A percentile compares a stretch with the other conserved stretches of the same genome.
phyloP scores from a whole-genome alignment of 2,329 filamentous ascomycete species.

The Monosporascus cannonballus region DNA sequence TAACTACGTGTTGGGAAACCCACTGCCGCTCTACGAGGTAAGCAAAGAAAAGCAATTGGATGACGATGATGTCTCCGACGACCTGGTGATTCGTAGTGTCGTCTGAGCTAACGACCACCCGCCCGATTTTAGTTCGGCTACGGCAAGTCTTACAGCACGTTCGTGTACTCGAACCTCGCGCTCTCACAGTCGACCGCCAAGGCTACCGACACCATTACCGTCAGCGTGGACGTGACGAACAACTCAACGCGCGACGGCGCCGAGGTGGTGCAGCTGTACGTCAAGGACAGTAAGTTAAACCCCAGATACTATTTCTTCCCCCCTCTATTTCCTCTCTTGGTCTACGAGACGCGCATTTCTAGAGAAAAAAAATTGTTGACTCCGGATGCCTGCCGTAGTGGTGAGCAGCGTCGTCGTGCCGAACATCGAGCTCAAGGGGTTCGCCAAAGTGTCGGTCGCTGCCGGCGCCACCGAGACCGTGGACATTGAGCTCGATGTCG shows the following conservation, averaged over 20 bases:
- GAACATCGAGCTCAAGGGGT: conserved; percentile 59
- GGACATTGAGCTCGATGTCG: conserved; percentile 40
- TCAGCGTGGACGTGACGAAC: conserved; percentile 58
- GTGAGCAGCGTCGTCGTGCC: conserved; percentile 58
- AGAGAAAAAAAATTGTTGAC: too few relatives aligned
- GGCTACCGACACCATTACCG: conserved; percentile 47
- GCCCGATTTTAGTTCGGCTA: conserved; percentile 49
- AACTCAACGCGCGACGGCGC: conserved; percentile 49
- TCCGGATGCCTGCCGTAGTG: conserved; percentile 19
- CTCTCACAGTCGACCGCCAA: conserved; percentile 43
- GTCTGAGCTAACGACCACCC: neutral
- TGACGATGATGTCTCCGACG: too few relatives aligned
- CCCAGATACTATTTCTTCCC: too few relatives aligned
- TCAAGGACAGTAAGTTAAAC: conserved; percentile 40
- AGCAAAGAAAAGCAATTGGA: neutral
- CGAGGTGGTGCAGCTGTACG: conserved; percentile 64
- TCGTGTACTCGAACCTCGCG: conserved; percentile 49
- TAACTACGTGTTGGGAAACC: conserved; percentile 57
- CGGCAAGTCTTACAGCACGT: conserved; percentile 59
- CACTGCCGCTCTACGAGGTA: conserved; percentile 50
- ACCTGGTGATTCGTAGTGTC: too few relatives aligned
- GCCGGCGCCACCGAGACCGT: conserved; percentile 52
- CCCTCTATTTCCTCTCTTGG: too few relatives aligned
- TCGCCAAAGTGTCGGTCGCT: conserved; percentile 57
- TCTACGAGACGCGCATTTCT: too few relatives aligned